Evolutionary conservation across 495 filamentous ascomycete genomes (phyloP).

Genomic region (Sordaria brevicollis): DNA sequence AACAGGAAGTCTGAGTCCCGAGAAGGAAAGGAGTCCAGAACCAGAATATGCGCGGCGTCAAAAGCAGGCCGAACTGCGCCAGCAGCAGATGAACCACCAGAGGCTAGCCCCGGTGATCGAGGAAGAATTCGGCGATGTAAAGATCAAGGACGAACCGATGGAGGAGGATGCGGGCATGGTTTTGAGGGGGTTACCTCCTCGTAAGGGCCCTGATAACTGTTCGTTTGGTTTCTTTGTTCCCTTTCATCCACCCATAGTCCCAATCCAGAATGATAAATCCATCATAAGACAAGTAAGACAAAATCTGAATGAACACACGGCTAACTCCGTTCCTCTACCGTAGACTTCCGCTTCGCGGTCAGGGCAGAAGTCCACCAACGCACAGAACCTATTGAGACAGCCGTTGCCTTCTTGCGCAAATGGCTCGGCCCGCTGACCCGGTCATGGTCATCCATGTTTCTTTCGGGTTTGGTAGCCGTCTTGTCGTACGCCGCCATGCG

Average conservation of each 20-base stretch:
- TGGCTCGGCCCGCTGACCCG: slow-evolving; percentile 46
- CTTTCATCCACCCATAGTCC: neutral
- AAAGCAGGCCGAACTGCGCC: slow-evolving; percentile 8
- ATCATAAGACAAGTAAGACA: neutral
- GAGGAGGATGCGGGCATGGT: slow-evolving; percentile 3
- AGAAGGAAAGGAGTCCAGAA: slow-evolving; percentile 39
- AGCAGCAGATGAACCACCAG: slow-evolving; percentile 2
- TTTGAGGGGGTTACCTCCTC: slow-evolving; percentile 3
- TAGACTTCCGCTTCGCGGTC: slow-evolving; percentile 80
- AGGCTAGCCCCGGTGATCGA: neutral
- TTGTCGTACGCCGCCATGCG: slow-evolving; percentile 51
- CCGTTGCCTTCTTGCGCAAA: slow-evolving; percentile 51
- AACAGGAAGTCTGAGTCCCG: slow-evolving; percentile 39
- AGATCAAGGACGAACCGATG: slow-evolving; percentile 22
- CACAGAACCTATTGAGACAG: slow-evolving; percentile 70
- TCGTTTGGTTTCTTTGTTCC: slow-evolving; percentile 14
- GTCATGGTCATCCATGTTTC: slow-evolving; percentile 55
- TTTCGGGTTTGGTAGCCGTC: slow-evolving; percentile 42
- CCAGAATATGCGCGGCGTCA: slow-evolving; percentile 27
- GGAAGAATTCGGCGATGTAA: slow-evolving; percentile 9
- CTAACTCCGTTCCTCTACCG: slow-evolving; percentile 14
- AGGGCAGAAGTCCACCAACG: slow-evolving; percentile 80
- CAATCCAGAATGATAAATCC: neutral
- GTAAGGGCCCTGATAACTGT: slow-evolving; percentile 26
- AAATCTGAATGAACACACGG: neutral